Conservation (phyloP, 495 filamentous ascomycete genomes). For the Lasiosphaeria ovina region DNA sequence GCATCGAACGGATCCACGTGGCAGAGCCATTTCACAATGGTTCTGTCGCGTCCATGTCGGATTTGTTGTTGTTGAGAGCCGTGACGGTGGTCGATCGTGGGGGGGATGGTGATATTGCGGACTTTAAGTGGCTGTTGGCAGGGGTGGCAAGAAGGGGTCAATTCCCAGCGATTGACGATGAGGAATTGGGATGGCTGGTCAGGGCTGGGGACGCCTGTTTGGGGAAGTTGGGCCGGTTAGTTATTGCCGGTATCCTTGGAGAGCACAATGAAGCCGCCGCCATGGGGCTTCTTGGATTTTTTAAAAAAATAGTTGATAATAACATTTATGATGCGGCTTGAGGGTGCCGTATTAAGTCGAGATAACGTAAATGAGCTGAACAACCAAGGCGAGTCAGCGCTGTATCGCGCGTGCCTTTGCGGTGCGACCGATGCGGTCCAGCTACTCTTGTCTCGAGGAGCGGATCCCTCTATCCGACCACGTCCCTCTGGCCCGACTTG, state of each 20-base stretch:
- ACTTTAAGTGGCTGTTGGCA: constrained; percentile 20
- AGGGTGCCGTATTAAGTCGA: no score
- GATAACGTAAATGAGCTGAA: no score
- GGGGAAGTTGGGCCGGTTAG: constrained; percentile 11
- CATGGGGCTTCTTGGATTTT: constrained; percentile 10
- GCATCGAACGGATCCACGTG: constrained; percentile 22
- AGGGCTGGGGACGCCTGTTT: constrained; percentile 15
- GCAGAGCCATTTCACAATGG: constrained; percentile 16
- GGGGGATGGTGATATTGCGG: constrained; percentile 14
- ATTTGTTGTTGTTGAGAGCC: constrained; percentile 19
- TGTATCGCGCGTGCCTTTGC: no score
- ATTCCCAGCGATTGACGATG: constrained; percentile 11
- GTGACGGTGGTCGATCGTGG: constrained; percentile 24
- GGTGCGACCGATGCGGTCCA: no score
- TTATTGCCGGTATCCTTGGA: constrained; percentile 12
- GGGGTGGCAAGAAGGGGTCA: constrained; percentile 14
- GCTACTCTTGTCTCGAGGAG: no score
- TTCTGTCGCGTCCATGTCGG: constrained; percentile 23
- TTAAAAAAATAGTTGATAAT: constrained; percentile 1
- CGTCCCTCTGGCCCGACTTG: no score
- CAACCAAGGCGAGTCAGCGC: no score
- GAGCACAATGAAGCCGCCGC: constrained; percentile 9
- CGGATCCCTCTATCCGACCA: no score
- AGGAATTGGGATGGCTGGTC: constrained; percentile 8
- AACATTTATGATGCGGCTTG: no score